A percentile compares a stretch with the other conserved stretches of the same genome.
Conservation (phyloP, 164 flowering plant genomes). For the Amborella trichopoda region DNA sequence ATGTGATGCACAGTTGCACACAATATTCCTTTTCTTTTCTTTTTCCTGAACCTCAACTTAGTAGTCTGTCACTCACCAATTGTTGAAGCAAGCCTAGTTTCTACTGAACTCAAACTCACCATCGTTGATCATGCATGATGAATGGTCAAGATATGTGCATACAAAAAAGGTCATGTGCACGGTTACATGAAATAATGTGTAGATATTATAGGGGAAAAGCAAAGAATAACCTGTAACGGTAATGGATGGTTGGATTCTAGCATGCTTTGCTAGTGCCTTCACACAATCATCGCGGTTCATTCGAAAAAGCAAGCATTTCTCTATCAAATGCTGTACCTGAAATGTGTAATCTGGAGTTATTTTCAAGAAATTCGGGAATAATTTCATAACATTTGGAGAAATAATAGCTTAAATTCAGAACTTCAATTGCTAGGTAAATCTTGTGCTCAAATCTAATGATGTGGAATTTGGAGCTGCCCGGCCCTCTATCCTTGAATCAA, state of each 20-base stretch:
- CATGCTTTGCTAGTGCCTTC: conserved; percentile 10
- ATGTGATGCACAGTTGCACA: too few species aligned
- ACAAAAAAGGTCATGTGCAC: background rate
- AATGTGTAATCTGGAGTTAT: too few species aligned
- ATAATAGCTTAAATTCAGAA: too few species aligned
- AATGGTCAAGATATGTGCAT: background rate
- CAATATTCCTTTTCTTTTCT: too few species aligned
- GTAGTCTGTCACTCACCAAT: too few species aligned
- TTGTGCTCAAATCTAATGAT: too few species aligned
- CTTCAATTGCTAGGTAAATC: too few species aligned
- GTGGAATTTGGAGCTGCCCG: too few species aligned
- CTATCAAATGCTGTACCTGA: conserved; percentile 10
- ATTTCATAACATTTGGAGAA: too few species aligned
- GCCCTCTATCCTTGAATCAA: too few species aligned
- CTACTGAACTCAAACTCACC: background rate
- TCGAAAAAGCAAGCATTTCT: conserved; percentile 8
- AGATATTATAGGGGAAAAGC: background rate
- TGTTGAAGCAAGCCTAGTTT: background rate
- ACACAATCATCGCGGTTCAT: conserved; percentile 14
- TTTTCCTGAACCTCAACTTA: too few species aligned
- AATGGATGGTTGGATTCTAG: conserved; percentile 4
- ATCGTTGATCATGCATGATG: background rate
- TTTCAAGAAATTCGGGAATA: too few species aligned
- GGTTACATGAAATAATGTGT: background rate
- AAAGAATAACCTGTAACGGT: conserved; percentile 13